These are phyloP conservation scores for Ceratobasidium sp. DNA, from an alignment of 1,284 basidiomycete genomes.

Conservation along the genomic window DNA sequence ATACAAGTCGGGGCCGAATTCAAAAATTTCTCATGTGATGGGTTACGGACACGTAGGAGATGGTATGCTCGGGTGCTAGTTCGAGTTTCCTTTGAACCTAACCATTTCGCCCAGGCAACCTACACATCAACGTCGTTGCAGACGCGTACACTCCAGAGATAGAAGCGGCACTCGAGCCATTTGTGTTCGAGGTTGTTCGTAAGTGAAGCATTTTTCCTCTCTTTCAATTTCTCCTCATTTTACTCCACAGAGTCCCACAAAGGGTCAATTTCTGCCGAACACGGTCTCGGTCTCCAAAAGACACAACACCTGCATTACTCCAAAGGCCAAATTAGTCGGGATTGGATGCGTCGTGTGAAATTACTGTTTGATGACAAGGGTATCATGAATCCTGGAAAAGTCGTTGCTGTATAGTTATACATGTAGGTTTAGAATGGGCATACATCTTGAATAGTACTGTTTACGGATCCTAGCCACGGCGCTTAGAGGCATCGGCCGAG, in stretches of 20 bases:
- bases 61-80: slow-evolving; percentile 63
- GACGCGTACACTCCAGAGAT: slow-evolving; percentile 84
- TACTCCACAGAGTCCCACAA: slow-evolving; percentile 55
- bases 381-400: slow-evolving; percentile 92
- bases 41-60: slow-evolving; percentile 98
- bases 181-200: slow-evolving; percentile 89
- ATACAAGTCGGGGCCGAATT: slow-evolving; percentile 63
- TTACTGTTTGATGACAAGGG: slow-evolving; percentile 89
- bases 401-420: slow-evolving; percentile 56
- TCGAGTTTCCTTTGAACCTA: not conserved
- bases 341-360: slow-evolving; percentile 92
- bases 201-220: not conserved
- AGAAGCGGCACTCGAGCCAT: slow-evolving; percentile 90
- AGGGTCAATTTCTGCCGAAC: slow-evolving; percentile 96
- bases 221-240: not conserved
- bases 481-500: slow-evolving; percentile 24
- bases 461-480: not conserved
- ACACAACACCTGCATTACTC: slow-evolving; percentile 91
- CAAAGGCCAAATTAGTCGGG: slow-evolving; percentile 82
- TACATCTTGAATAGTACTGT: slow-evolving; percentile 21
- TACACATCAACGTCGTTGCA: slow-evolving; percentile 96
- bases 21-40: slow-evolving; percentile 82
- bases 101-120: slow-evolving; percentile 70
- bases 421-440: not conserved
- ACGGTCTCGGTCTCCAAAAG: slow-evolving; percentile 96